These are phyloP conservation scores for Tilletia setariae DNA, from an alignment of 1,284 basidiomycete genomes.

Conservation along the genomic window DNA sequence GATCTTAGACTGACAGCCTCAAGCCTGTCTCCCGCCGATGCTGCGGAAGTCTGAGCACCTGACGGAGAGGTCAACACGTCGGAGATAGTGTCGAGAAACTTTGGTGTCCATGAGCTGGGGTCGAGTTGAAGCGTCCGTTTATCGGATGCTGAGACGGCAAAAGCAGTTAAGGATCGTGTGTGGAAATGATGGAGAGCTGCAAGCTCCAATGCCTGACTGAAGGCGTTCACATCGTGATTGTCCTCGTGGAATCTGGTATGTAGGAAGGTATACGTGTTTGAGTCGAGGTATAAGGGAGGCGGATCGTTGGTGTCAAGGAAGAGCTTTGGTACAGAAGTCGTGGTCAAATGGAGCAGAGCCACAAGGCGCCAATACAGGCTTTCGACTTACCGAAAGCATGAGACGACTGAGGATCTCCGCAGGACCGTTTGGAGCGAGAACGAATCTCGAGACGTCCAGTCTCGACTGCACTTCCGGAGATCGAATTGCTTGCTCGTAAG, in stretches of 20 bases:
- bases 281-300: neutral
- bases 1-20: too few species aligned
- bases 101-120: too few species aligned
- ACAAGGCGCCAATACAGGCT: neutral
- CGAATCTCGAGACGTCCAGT: neutral
- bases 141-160: neutral
- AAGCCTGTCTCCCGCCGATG: too few species aligned
- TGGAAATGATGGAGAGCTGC: constrained; percentile 1
- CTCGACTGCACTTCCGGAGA: neutral
- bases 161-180: too few species aligned
- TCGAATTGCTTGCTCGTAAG: neutral
- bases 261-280: neutral
- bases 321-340: neutral
- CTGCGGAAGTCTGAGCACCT: too few species aligned
- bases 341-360: neutral
- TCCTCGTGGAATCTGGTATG: neutral
- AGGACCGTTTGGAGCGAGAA: neutral
- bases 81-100: too few species aligned
- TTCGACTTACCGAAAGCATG: neutral
- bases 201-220: neutral
- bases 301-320: neutral
- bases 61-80: too few species aligned
- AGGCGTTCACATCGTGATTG: neutral
- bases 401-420: neutral
- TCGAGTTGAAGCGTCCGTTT: neutral